These are phyloP conservation scores for Peronospora destructor DNA, from an alignment of 352 stramenopile genomes.

Conservation along the genomic window DNA sequence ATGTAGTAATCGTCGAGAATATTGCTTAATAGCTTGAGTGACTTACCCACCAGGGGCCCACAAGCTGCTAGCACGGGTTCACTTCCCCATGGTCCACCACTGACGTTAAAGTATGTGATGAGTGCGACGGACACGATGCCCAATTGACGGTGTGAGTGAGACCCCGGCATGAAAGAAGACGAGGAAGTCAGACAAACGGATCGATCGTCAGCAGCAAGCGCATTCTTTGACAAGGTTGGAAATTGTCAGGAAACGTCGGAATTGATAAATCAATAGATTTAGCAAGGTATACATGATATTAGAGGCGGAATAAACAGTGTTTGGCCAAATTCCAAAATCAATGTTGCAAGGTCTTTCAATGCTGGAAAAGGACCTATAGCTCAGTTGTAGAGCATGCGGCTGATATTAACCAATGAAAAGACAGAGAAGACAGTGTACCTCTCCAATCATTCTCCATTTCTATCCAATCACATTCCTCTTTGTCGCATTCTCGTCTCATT, in stretches of 20 bases:
- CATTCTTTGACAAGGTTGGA: conserved; percentile 11
- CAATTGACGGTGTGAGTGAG: conserved; percentile 54
- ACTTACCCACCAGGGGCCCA: too few species aligned
- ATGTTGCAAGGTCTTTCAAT: not conserved
- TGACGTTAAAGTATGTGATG: conserved; percentile 80
- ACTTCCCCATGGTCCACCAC: conserved; percentile 58
- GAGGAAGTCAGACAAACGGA: not conserved
- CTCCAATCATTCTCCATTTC: conserved; percentile 2
- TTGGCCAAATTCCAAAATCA: not conserved
- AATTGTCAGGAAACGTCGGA: too few species aligned
- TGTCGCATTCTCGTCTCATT: conserved; percentile 12
- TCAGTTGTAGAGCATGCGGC: too few species aligned
- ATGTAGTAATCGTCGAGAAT: too few species aligned
- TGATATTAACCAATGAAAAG: not conserved
- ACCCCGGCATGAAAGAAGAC: conserved; percentile 39
- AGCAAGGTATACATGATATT: not conserved
- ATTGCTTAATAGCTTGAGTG: too few species aligned
- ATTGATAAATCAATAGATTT: not conserved
- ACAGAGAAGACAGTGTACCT: not conserved
- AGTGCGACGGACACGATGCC: conserved; percentile 63
- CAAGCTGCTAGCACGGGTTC: conserved; percentile 58
- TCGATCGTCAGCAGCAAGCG: not conserved
- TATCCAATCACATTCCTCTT: conserved; percentile 9
- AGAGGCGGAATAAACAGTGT: not conserved
- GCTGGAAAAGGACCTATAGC: not conserved